Percentiles rank a stretch among this genome's conserved stretches.
Conservation (phyloP, 1,284 basidiomycete genomes). For the Stygiomarasmius scandens region DNA sequence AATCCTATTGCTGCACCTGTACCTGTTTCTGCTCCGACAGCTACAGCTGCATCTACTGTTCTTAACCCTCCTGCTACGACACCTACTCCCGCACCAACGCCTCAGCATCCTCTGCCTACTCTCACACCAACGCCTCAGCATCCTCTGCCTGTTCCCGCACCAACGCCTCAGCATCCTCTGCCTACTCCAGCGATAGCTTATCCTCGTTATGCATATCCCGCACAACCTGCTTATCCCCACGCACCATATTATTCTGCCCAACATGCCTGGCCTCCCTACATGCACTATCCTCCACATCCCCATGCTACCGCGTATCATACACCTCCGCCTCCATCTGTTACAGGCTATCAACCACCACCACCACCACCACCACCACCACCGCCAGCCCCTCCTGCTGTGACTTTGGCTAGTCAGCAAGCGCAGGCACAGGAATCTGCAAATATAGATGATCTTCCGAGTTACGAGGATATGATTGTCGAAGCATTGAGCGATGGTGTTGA, state of each 20-base stretch:
- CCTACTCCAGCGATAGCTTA: slow-evolving; percentile 17
- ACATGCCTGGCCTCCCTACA: slow-evolving; percentile 1
- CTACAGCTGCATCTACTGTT: slow-evolving; percentile 15
- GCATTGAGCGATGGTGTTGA: slow-evolving; percentile 60
- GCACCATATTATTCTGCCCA: slow-evolving; percentile 13
- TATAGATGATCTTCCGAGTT: slow-evolving; percentile 74
- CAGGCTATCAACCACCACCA: slow-evolving; percentile 14
- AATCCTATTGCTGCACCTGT: slow-evolving; percentile 25
- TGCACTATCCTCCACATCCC: background rate
- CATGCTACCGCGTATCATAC: background rate
- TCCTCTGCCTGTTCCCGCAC: slow-evolving; percentile 22
- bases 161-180: slow-evolving; percentile 17
- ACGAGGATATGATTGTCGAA: slow-evolving; percentile 86
- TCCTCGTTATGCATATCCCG: slow-evolving; percentile 10
- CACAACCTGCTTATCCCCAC: slow-evolving; percentile 14
- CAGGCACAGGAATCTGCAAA: slow-evolving; percentile 29
- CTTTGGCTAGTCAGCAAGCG: slow-evolving; percentile 22
- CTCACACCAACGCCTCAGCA: too few species aligned
- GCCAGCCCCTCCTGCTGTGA: slow-evolving; percentile 15
- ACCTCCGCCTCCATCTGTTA: background rate
- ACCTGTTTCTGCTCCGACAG: slow-evolving; percentile 28
- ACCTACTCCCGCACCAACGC: slow-evolving; percentile 17
- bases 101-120: slow-evolving; percentile 22
- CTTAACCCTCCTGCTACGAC: slow-evolving; percentile 21
- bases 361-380: slow-evolving; percentile 13